Conservation (phyloP, 2,329 filamentous ascomycete genomes). For the Ophiosphaerella narmari region DNA sequence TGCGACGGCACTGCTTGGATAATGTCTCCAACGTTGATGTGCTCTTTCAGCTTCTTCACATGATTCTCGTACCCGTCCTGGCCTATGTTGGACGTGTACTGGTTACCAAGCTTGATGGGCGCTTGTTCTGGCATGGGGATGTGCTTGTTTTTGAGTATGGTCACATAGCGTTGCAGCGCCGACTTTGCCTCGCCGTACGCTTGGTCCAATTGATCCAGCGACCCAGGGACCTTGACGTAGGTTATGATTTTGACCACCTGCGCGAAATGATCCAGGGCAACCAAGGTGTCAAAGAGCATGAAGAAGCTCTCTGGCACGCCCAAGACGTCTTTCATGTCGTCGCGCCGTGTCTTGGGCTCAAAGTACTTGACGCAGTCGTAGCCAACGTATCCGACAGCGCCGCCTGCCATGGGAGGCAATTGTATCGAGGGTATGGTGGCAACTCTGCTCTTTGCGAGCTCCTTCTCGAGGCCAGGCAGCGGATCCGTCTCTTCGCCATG, state of each 20-base stretch:
- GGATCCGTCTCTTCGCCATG: conserved; percentile 86
- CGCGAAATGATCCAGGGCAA: conserved; percentile 94
- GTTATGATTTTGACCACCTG: conserved; percentile 92
- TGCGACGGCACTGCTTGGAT: conserved; percentile 98
- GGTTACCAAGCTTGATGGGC: conserved; percentile 71
- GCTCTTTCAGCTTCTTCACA: conserved; percentile 82
- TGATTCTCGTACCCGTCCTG: conserved; percentile 87
- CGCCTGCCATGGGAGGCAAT: conserved; percentile 85
- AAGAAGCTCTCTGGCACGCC: conserved; percentile 92
- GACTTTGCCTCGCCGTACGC: conserved; percentile 72
- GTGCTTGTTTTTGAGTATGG: conserved; percentile 73
- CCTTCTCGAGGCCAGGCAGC: conserved; percentile 77
- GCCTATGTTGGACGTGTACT: conserved; percentile 92
- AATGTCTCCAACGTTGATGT: conserved; percentile 90
- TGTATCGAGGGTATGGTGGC: conserved; percentile 80
- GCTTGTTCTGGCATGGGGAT: conserved; percentile 77
- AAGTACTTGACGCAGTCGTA: conserved; percentile 99
- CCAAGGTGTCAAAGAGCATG: conserved; percentile 94
- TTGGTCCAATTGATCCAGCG: conserved; percentile 60
- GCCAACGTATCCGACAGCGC: conserved; percentile 93
- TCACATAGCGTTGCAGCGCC: conserved; percentile 69
- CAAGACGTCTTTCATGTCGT: conserved; percentile 85
- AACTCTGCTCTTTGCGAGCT: conserved; percentile 78
- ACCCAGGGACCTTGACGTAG: conserved; percentile 72
- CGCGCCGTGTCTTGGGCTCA: conserved; percentile 90